Evolutionary conservation across 768 basidiomycete species (phyloP).

Genomic region (Amyloporia xantha): DNA sequence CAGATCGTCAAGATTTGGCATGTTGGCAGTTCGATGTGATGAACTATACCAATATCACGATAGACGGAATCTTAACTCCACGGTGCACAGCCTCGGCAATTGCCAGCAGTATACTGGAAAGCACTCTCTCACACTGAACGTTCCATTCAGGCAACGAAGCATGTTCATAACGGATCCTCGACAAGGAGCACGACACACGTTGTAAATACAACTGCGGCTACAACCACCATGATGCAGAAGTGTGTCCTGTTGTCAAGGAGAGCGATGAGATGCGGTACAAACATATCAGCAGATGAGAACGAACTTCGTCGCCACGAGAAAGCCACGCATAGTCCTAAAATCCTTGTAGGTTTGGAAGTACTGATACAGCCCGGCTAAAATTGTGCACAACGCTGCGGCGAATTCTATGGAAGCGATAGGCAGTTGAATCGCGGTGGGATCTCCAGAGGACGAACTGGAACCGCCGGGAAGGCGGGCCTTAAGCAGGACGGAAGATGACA

Average conservation of each 20-base stretch:
- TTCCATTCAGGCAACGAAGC: background rate
- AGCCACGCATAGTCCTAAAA: conserved; percentile 51
- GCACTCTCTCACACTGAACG: background rate
- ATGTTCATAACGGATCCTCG: conserved; percentile 1
- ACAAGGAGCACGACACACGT: conserved; percentile 12
- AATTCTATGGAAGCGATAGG: conserved; percentile 51
- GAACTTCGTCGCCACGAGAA: conserved; percentile 51
- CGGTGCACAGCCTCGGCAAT: background rate
- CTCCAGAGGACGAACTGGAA: conserved; percentile 15
- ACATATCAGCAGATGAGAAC: conserved; percentile 19
- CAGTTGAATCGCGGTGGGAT: conserved; percentile 27
- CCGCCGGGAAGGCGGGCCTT: conserved; percentile 42
- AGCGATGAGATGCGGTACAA: conserved; percentile 3
- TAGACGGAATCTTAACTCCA: background rate
- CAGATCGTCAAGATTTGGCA: background rate
- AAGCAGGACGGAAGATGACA: conserved; percentile 60
- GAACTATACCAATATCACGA: background rate
- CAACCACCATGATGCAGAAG: conserved; percentile 19
- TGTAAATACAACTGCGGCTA: conserved; percentile 22
- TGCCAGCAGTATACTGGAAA: background rate
- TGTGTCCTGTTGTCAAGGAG: conserved; percentile 18
- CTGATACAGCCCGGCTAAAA: conserved; percentile 59
- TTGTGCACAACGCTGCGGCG: conserved; percentile 43
- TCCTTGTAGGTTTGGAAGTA: conserved; percentile 54
- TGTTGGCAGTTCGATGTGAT: background rate